Conservation (phyloP, 192 early-diverging fungal genomes). For the Coemansia sp. region DNA sequence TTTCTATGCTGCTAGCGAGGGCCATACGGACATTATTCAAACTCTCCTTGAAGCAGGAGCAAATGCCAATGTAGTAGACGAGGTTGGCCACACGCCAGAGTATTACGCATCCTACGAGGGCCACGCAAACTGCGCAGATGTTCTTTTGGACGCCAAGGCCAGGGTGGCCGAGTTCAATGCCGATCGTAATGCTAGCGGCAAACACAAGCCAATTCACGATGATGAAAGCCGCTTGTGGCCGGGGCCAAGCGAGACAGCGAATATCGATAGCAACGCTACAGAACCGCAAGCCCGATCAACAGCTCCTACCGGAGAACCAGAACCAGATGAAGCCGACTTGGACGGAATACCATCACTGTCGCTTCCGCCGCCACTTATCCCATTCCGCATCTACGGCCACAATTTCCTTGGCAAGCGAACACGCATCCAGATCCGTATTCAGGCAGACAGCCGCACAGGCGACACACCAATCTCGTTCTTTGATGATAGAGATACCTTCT, state of each 20-base stretch:
- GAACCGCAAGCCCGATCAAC: background rate
- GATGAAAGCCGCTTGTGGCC: background rate
- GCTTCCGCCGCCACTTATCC: slow-evolving; percentile 96
- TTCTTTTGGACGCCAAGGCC: slow-evolving; percentile 68
- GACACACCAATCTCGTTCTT: slow-evolving; percentile 41
- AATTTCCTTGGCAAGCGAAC: slow-evolving; percentile 92
- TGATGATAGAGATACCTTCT: slow-evolving; percentile 54
- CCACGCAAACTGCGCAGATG: slow-evolving; percentile 75
- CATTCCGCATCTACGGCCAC: slow-evolving; percentile 98
- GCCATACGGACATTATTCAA: slow-evolving; percentile 78
- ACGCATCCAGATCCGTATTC: slow-evolving; percentile 77
- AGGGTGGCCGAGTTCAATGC: background rate
- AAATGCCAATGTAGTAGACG: slow-evolving; percentile 75
- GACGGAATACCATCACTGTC: slow-evolving; percentile 92
- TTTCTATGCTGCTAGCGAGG: slow-evolving; percentile 95
- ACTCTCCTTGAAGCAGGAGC: slow-evolving; percentile 80
- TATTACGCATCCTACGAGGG: slow-evolving; percentile 96
- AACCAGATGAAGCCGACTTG: slow-evolving; percentile 70
- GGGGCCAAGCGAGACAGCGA: background rate
- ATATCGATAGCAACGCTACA: background rate
- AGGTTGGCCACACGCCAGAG: slow-evolving; percentile 77
- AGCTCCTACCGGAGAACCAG: slow-evolving; percentile 15
- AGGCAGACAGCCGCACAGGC: slow-evolving; percentile 52
- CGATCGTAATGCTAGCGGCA: background rate
- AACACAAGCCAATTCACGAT: background rate